Evolutionary conservation across 2,329 filamentous ascomycete species (phyloP).

Genomic region (Colletotrichum sp.): DNA sequence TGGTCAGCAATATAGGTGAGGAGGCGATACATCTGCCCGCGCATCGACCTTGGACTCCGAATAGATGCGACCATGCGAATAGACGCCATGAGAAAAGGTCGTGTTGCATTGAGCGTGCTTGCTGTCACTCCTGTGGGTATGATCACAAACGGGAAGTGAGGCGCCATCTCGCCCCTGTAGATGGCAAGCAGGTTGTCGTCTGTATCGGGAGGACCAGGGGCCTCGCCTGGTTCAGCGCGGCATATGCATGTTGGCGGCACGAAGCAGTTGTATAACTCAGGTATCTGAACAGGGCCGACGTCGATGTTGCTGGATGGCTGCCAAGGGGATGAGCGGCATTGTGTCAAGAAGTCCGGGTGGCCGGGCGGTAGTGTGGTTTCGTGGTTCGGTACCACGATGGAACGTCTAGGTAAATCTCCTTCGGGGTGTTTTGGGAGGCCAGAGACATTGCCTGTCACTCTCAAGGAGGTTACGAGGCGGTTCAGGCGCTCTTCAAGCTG

Average conservation of each 20-base stretch:
- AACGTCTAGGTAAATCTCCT: not conserved
- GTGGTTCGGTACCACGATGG: not conserved
- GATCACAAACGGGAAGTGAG: slow-evolving; percentile 52
- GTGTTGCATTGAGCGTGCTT: slow-evolving; percentile 38
- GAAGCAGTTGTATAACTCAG: slow-evolving; percentile 49
- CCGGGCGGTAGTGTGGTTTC: not conserved
- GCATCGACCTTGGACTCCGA: slow-evolving; percentile 50
- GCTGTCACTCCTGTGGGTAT: slow-evolving; percentile 41
- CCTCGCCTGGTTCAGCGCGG: slow-evolving; percentile 43
- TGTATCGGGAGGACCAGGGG: slow-evolving; percentile 44
- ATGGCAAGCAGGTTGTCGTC: slow-evolving; percentile 51
- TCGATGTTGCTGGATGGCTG: slow-evolving; percentile 14
- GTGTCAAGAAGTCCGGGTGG: not conserved
- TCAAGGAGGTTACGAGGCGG: slow-evolving; percentile 52
- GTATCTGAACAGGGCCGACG: slow-evolving; percentile 38
- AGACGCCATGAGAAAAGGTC: slow-evolving; percentile 54
- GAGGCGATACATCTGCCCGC: slow-evolving; percentile 53
- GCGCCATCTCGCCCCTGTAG: slow-evolving; percentile 48
- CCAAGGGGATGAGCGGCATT: not conserved
- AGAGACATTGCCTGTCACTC: slow-evolving; percentile 44
- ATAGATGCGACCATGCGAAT: slow-evolving; percentile 57
- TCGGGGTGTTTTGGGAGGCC: not conserved
- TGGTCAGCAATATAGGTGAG: slow-evolving; percentile 51
- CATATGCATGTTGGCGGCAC: slow-evolving; percentile 54
- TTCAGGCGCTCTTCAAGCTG: slow-evolving; percentile 56